Evolutionary conservation across 352 stramenopile species (phyloP).

Genomic region (Thalassiosira mediterranea): DNA sequence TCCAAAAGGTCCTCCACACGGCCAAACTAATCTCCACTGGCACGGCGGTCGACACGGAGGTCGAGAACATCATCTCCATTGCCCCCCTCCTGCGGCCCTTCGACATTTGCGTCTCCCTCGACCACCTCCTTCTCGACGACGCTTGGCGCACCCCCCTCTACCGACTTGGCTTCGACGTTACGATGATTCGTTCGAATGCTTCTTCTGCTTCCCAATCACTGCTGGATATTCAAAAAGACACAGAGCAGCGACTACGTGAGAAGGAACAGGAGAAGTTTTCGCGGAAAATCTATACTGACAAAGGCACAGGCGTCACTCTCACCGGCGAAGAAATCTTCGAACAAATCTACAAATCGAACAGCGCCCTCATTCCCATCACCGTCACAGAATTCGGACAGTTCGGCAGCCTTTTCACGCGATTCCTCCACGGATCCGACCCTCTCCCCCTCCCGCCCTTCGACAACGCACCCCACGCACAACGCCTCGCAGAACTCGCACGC

Average conservation of each 20-base stretch:
- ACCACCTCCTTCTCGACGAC: not conserved
- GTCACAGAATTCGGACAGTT: slow-evolving; percentile 3
- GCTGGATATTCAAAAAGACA: not conserved
- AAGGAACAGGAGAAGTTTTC: slow-evolving; percentile 5
- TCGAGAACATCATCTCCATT: not conserved
- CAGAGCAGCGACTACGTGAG: not conserved
- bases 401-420: not conserved
- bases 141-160: not conserved
- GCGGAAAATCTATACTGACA: not conserved
- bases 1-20: not conserved
- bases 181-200: slow-evolving; percentile 3
- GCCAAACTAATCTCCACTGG: not conserved
- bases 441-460: not conserved
- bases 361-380: not conserved
- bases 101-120: not conserved
- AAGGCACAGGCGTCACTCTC: not conserved
- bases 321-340: slow-evolving; percentile 1
- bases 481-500: not conserved
- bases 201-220: not conserved
- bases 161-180: slow-evolving; percentile 14
- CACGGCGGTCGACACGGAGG: not conserved
- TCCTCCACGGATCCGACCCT: not conserved
- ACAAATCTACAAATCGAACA: not conserved
- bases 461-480: not conserved
- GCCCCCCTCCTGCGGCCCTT: not conserved